Base-by-base conservation (phyloP, 176 grass and related monocot species). In the Carex scoparia region DNA sequence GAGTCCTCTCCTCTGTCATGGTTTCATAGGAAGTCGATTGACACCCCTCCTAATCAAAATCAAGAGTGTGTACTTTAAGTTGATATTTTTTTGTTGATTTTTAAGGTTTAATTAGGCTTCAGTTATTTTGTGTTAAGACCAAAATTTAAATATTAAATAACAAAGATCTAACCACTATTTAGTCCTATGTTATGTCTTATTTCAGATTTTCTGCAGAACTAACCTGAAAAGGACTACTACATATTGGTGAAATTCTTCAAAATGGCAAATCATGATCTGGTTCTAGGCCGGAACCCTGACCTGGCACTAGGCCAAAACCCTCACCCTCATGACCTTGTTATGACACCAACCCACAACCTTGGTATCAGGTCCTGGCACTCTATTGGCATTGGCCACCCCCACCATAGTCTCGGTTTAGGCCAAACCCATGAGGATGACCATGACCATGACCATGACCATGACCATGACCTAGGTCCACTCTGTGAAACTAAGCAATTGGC, bases 191-290 rank as follows among this genome's bases (percentile, higher is more conserved):
- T 58, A 18, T 76, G 5, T 48, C n/a, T 30, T 71, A 23, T 79
- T 86, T 9, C 63, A 86, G 85, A 81, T 27, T 18, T 70, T 86
- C 42, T 80, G 28, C 57, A 49, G 73, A 53, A 53, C 53, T 56
- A 40, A 86, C 66, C 58, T 67, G 54, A 54, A 49, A 84, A 72
- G 59, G 18, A 61, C 37, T 40, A 40, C 38, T 23, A 73, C 56
- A 46, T 63, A 19, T 59, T 69, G 19, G 71, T 68, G 8, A 27
- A 84, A 85, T 83, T 75, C 68, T 15, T 59, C 2, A 7, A 76
- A 67, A 99, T 99, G 96, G 91, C 96, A 7, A 93, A 87, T 85
- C 93, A 95, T 61, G 93, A 98, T 77, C 87, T 99, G 84, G 91
- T 89, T 31, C 93, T 99, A 44, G 93, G 96, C 73, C 90, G 94